Percentiles rank a stretch among this genome's conserved stretches.
Conservation (phyloP, 2,329 filamentous ascomycete genomes). For the Pseudonectria buxi region DNA sequence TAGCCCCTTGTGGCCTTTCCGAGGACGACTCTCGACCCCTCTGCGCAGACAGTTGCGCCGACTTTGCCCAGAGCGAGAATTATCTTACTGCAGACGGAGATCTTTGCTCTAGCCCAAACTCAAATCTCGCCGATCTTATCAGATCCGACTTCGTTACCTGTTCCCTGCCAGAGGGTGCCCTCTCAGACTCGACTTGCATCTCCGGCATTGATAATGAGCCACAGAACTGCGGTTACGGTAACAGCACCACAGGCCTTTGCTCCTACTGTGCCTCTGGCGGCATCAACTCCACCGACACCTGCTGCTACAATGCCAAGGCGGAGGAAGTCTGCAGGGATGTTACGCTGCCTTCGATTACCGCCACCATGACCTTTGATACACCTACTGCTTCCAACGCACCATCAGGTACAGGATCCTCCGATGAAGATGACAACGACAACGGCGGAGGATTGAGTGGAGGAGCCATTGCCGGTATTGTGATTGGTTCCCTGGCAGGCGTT, state of each 20-base stretch:
- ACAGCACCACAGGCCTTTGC: conserved; percentile 69
- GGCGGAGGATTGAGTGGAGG: conserved; percentile 61
- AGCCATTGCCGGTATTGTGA: conserved; percentile 81
- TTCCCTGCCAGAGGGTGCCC: conserved; percentile 70
- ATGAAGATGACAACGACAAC: conserved; percentile 11
- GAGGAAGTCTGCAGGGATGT: conserved; percentile 67
- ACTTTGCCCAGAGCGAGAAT: conserved; percentile 84
- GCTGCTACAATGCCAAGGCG: conserved; percentile 79
- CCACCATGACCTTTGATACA: conserved; percentile 55
- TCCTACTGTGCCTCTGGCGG: conserved; percentile 79
- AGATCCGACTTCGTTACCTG: conserved; percentile 90
- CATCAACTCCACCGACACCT: conserved; percentile 88
- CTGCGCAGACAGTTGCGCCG: conserved; percentile 83
- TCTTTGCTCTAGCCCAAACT: conserved; percentile 62
- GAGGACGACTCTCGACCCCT: conserved; percentile 62
- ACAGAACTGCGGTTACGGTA: conserved; percentile 76
- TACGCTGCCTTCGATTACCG: conserved; percentile 67
- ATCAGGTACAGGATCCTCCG: conserved; percentile 11
- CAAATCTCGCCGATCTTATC: conserved; percentile 67
- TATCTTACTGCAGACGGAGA: conserved; percentile 67
- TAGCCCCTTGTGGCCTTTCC: conserved; percentile 59
- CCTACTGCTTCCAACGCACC: conserved; percentile 36
- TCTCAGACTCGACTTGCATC: conserved; percentile 68
- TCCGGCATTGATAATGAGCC: conserved; percentile 73
- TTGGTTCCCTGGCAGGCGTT: conserved; percentile 69